These are phyloP conservation scores for Euptelea pleiosperma DNA, from an alignment of 164 flowering plant species.

Conservation along the genomic window DNA sequence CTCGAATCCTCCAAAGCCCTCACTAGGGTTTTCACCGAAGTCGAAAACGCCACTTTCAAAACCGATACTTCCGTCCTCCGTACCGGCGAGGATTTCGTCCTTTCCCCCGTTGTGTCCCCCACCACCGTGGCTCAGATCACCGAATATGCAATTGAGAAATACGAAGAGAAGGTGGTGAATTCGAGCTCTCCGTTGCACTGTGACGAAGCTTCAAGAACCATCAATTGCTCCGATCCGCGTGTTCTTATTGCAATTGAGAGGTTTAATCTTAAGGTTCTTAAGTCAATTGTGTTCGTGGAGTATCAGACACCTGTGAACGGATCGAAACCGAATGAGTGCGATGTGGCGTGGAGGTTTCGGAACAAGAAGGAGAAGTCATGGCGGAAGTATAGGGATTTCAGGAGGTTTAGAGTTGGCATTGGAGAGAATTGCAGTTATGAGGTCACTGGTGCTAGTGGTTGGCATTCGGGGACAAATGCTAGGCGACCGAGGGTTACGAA, in stretches of 20 bases:
- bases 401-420: constrained; percentile 63
- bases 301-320: constrained; percentile 78
- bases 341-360: constrained; percentile 90
- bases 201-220: constrained; percentile 9
- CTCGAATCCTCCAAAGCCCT: constrained; percentile 76
- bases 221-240: constrained; percentile 85
- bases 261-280: constrained; percentile 65
- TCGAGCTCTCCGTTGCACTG: constrained; percentile 1
- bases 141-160: constrained; percentile 42
- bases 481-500: constrained; percentile 37
- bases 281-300: constrained; percentile 71
- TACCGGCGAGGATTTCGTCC: constrained; percentile 76
- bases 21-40: constrained; percentile 58
- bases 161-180: constrained; percentile 37
- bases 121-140: constrained; percentile 24
- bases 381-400: constrained; percentile 87
- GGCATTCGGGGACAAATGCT: constrained; percentile 91
- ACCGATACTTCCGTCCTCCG: constrained; percentile 60
- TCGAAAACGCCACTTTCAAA: constrained; percentile 72
- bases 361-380: constrained; percentile 92
- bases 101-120: constrained; percentile 28
- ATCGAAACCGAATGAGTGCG: constrained; percentile 69
- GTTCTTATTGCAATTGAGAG: constrained; percentile 60
- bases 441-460: constrained; percentile 48
- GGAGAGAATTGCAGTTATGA: constrained; percentile 59